These are phyloP conservation scores for Pleurotus tuoliensis DNA, from an alignment of 768 basidiomycete species.

Conservation along the genomic window DNA sequence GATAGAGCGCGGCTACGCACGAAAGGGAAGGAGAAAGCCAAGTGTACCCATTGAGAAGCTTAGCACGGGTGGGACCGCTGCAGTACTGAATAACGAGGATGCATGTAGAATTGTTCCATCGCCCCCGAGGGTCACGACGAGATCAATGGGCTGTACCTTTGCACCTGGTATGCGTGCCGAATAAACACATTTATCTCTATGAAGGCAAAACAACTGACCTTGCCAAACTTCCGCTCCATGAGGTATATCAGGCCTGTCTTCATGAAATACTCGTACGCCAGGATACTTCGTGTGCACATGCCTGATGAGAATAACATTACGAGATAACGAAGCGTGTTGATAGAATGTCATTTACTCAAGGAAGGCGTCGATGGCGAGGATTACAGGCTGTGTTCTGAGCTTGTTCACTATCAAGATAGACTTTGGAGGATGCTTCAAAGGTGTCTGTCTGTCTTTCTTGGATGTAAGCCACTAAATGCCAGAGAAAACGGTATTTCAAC, in stretches of 20 bases:
- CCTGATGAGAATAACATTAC: slow-evolving; percentile 26
- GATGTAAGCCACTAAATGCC: slow-evolving; percentile 5
- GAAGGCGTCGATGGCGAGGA: slow-evolving; percentile 71
- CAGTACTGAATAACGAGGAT: slow-evolving; percentile 83
- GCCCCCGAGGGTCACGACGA: slow-evolving; percentile 89
- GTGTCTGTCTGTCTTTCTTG: slow-evolving; percentile 32
- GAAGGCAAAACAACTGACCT: slow-evolving; percentile 31
- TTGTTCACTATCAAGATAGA: slow-evolving; percentile 79
- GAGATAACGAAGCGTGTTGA: background rate
- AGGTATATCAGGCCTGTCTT: slow-evolving; percentile 63
- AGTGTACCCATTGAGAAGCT: slow-evolving; percentile 93
- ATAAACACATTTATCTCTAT: background rate
- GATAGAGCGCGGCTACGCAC: slow-evolving; percentile 44
- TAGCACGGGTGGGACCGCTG: slow-evolving; percentile 89
- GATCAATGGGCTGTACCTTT: slow-evolving; percentile 63
- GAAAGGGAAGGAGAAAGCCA: slow-evolving; percentile 91
- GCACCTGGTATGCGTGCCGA: slow-evolving; percentile 28
- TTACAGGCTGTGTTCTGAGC: slow-evolving; percentile 71
- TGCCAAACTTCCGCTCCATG: slow-evolving; percentile 66
- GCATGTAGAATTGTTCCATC: slow-evolving; percentile 95
- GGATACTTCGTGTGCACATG: slow-evolving; percentile 57
- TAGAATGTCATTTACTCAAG: slow-evolving; percentile 46
- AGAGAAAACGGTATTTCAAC: background rate
- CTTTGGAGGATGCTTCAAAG: slow-evolving; percentile 42
- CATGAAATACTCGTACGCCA: slow-evolving; percentile 60